These are phyloP conservation scores for Polychaeton citri DNA, from an alignment of 2,329 filamentous ascomycete genomes.

Conservation along the genomic window DNA sequence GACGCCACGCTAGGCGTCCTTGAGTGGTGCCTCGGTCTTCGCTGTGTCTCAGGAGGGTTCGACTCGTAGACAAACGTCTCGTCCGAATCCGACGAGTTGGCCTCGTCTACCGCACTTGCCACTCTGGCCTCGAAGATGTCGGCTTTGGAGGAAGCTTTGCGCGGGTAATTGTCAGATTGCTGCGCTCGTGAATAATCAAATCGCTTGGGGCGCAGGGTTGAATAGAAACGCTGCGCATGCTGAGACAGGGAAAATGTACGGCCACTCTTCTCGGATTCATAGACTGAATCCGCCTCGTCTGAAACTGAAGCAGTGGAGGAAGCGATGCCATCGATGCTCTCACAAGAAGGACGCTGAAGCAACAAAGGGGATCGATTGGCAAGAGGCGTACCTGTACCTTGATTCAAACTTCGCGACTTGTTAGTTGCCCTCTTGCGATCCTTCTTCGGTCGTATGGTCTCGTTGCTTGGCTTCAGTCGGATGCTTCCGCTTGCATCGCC, in stretches of 20 bases:
- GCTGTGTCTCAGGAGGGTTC: slow-evolving; percentile 57
- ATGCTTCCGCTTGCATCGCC: slow-evolving; percentile 59
- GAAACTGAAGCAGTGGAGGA: slow-evolving; percentile 2
- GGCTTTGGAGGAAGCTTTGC: slow-evolving; percentile 75
- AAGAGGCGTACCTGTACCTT: slow-evolving; percentile 56
- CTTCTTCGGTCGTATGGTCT: slow-evolving; percentile 89
- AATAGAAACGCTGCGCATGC: background rate
- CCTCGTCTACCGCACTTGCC: slow-evolving; percentile 88
- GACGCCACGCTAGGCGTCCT: slow-evolving; percentile 90
- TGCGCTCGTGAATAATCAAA: background rate
- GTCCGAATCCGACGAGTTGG: slow-evolving; percentile 91
- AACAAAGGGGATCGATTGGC: slow-evolving; percentile 18
- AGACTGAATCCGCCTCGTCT: background rate
- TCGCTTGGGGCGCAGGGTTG: background rate
- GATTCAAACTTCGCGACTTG: slow-evolving; percentile 58
- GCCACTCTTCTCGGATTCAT: background rate
- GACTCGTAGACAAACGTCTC: slow-evolving; percentile 99
- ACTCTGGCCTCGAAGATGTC: slow-evolving; percentile 98
- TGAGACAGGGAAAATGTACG: background rate
- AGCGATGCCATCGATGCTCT: slow-evolving; percentile 10
- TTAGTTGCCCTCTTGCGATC: slow-evolving; percentile 71
- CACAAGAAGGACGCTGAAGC: slow-evolving; percentile 9
- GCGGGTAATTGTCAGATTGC: slow-evolving; percentile 8
- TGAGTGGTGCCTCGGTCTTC: slow-evolving; percentile 70
- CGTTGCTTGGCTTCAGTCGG: slow-evolving; percentile 77